Base-by-base conservation (phyloP, 768 basidiomycete species). In the Antrodiella citrinella region DNA sequence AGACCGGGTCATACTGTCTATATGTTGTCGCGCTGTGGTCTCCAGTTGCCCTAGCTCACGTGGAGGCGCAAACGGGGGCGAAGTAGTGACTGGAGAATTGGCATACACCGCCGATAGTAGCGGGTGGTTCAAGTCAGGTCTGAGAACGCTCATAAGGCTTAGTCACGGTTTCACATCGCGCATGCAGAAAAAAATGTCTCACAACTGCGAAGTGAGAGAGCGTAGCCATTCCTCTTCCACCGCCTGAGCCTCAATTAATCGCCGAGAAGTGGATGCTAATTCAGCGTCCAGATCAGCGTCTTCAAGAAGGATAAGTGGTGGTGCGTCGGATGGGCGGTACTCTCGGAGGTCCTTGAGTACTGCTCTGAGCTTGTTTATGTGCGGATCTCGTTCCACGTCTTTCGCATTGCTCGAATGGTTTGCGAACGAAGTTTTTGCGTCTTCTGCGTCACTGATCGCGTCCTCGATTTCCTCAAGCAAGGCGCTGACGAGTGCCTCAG, bases 381-480 rank as follows among this genome's bases (percentile, higher is more conserved):
- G n/a, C n/a, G n/a, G n/a, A n/a, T n/a, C n/a, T n/a, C n/a, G n/a
- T n/a, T 21, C 47, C 21, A 43, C 50, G 15, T 13, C 30, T 22
- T 21, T n/a, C 24, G 19, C 48, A 3, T 38, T 15, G 15, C 10
- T 30, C 22, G 46, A 18, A 19, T n/a, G n/a, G n/a, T n/a, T n/a
- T n/a, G n/a, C n/a, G n/a, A n/a, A n/a, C n/a, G 49, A 25, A 5
- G 35, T 18, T 12, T 26, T 18, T 25, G 51, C n/a, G 4, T 15
- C 20, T n/a, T 47, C 49, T 0, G 51, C 46, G 10, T 53, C 54
- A 40, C 57, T 56, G 26, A 49, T 48, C 26, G 51, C 38, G 15
- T 60, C 57, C 26, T 57, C 59, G 5, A 72, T 49, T 48, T 73
- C 71, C 47, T 69, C 66, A 1, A 58, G 58, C 19, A 73, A 56